Base-by-base conservation (phyloP, 192 early-diverging fungal species). In the Kickxella alabastrina region DNA sequence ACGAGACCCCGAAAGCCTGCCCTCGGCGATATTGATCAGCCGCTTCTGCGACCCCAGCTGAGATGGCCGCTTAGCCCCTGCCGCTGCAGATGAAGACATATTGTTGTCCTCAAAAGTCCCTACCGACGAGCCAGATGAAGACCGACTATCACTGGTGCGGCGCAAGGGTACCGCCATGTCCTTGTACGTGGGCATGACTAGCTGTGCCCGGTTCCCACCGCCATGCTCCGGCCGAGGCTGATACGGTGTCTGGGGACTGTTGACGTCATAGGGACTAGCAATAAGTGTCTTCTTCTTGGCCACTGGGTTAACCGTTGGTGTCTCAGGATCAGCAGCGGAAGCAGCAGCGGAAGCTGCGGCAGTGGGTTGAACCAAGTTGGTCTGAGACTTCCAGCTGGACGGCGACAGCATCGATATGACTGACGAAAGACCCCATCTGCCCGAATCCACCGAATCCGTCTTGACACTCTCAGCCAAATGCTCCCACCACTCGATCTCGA, bases 191-290 rank as follows among this genome's bases (percentile, higher is more conserved):
- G 66, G 73, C 62, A 76, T 76, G 17, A 76, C 55, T 32, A 68
- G 57, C 24, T 59, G n/a, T n/a, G n/a, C 61, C 4, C 34, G 37
- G 6, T 25, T 23, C 12, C 14, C 27, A 34, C 73, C 57, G 26
- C 44, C 57, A 26, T 76, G 73, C 55, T 76, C 66, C 10, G 73
- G 73, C 23, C 57, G 73, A 35, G 73, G 73, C 37, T 56, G 53
- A 35, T 76, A 69, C 12, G 73, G 73, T n/a, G 48, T 65, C 58
- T 68, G 73, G 8, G 73, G 67, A 13, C 65, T 75, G 14, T 47
- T 44, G 26, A 65, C 43, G 17, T 69, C 67, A 46, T 76, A 76
- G n/a, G 73, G 73, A 38, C 50, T 53, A 28, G 50, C 47, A 14
- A 34, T 41, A 15, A 19, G n/a, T 10, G 18, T n/a, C 50, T 32